Evolutionary conservation across 768 basidiomycete species (phyloP).

Genomic region (Kwoniella dendrophila): DNA sequence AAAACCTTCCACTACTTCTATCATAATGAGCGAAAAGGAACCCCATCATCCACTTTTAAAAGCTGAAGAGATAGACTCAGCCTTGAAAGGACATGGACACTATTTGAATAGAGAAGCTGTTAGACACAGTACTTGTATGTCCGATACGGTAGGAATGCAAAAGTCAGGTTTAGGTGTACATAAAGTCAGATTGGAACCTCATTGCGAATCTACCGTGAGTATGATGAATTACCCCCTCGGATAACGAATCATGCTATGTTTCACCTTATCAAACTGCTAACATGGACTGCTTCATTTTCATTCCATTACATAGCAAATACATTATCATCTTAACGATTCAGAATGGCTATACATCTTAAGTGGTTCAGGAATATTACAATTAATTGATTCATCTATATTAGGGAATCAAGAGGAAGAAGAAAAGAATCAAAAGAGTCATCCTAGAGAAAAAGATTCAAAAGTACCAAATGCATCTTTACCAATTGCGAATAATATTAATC

Average conservation of each 20-base stretch:
- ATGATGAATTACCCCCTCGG: not conserved
- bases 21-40: not conserved
- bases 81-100: constrained; percentile 6
- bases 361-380: constrained; percentile 12
- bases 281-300: not conserved
- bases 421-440: not conserved
- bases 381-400: constrained; percentile 17
- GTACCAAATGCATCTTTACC: not conserved
- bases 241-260: too few species aligned
- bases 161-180: constrained; percentile 13
- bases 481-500: not conserved
- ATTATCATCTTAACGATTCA: constrained; percentile 25
- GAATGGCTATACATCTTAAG: constrained; percentile 30
- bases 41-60: constrained; percentile 8
- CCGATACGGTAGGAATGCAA: constrained; percentile 15
- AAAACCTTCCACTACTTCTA: too few species aligned
- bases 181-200: constrained; percentile 2
- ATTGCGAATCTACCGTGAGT: constrained; percentile 18
- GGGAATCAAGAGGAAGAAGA: too few species aligned
- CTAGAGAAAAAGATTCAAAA: not conserved
- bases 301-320: constrained; percentile 16
- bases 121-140: constrained; percentile 15
- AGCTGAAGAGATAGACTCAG: constrained; percentile 4
- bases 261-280: not conserved
- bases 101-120: constrained; percentile 10